Conservation (phyloP, 2,329 filamentous ascomycete species). For the Xenosphaeropsis pyriputrescens region DNA sequence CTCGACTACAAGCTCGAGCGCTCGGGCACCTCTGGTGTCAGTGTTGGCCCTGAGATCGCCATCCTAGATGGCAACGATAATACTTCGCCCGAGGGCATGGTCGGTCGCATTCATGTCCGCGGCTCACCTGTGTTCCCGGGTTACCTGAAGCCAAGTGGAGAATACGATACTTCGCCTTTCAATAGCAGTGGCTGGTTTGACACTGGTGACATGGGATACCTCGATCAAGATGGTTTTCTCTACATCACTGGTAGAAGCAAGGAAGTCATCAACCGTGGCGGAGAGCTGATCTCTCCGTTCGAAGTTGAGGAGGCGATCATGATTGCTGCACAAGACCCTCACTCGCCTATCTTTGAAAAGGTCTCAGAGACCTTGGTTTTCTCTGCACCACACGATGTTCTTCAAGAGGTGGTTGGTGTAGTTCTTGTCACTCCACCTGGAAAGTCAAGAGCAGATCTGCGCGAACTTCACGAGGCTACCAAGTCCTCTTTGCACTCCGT, state of each 20-base stretch:
- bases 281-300: constrained; percentile 42
- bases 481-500: constrained; percentile 31
- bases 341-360: constrained; percentile 28
- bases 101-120: constrained; percentile 34
- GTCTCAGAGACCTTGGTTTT: constrained; percentile 36
- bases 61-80: constrained; percentile 28
- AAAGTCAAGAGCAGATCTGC: constrained; percentile 29
- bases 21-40: constrained; percentile 35
- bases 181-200: constrained; percentile 65
- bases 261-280: constrained; percentile 42
- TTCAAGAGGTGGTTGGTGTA: constrained; percentile 40
- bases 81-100: constrained; percentile 15
- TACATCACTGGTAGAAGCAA: constrained; percentile 78
- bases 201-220: constrained; percentile 71
- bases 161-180: constrained; percentile 28
- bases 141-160: constrained; percentile 22
- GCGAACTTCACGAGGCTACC: constrained; percentile 29
- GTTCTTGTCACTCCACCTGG: constrained; percentile 31
- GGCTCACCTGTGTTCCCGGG: constrained; percentile 35
- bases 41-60: constrained; percentile 32
- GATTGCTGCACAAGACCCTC: constrained; percentile 24
- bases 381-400: constrained; percentile 32
- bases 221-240: constrained; percentile 63
- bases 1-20: constrained; percentile 34
- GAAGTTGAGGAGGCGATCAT: constrained; percentile 43